Evolutionary conservation across 2,329 filamentous ascomycete genomes (phyloP), one percentile per base, ranked within the genome.

Genomic region (Zymoseptoria ardabiliae): DNA sequence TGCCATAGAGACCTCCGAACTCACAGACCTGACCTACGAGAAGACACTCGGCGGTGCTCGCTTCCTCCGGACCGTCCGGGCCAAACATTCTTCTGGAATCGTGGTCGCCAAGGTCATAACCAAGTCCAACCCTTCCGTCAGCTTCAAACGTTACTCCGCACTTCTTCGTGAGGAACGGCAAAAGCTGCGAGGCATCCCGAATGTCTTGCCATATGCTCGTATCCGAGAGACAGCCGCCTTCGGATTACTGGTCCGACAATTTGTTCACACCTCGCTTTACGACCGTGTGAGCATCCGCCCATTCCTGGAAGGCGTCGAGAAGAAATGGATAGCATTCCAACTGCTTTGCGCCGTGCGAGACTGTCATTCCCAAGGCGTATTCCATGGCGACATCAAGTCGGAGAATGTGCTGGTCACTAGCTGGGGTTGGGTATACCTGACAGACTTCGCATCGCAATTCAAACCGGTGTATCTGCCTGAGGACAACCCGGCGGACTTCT

Each of bases 341-440:
- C 82, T 99, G 2, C 82, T 99, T 10, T 97, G 91, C 73, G 92
- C 90, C 2, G 79, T 99, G 60, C 86, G 92, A 58, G 95, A 99
- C 74, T 97, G 91, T 69, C 94, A 99, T 73, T 82, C 88, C 25
- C 83, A 88, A 53, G 90, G 95, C 68, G 82, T 99, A 55, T 97
- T 92, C 72, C 94, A 99, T 72, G 95, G 94, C 59, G 95, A 99
- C 71, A 97, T 99, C 78, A 99, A 99, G 79, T 94, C 93, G 1
- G 93, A 99, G 75, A 99, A 99, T 69, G 85, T 96, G 41, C 79
- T 99, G 53, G 93, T 99, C 55, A 99, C 94, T 0, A 97, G 94
- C 6, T 99, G 94, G 94, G 97, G 97, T 77, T 99, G 95, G 94
- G 82, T 99, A 2, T 99, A 97, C 72, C 82, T 99, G 45, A 88